Base-by-base conservation (phyloP, 1,284 basidiomycete genomes). In the Tilletia setariae region DNA sequence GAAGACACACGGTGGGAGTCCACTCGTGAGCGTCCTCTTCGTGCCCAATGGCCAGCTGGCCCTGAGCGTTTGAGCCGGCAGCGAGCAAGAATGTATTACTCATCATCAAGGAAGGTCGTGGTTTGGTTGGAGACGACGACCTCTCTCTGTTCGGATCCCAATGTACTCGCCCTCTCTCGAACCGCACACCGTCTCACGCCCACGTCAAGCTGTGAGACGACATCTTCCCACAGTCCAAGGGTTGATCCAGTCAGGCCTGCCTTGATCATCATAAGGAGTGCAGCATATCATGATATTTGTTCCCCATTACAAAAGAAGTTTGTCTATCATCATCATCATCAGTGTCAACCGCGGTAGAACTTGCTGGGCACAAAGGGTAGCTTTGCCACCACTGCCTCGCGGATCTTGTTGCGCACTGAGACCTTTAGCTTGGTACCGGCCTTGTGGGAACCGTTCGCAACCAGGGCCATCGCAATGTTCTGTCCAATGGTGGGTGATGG, bases 401-500 rank as follows among this genome's bases (percentile, higher is more conserved):
- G 85, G 76, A 86, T 80, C 84, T 91, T 91, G 67, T 88, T 89
- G 63, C 93, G 86, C 46, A 94, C 90, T 62, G 92, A 89, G 15
- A 94, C 89, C 64, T 86, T 85, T 8, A 94, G 84, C 79, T 90
- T 87, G 0, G 91, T 96, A 7, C 92, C 93, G 83, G 92, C 93
- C 85, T 94, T 97, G 85, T 97, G 93, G 83, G 87, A 88, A 0
- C 93, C 93, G 35, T 83, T 83, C 67, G 76, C 65, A 63, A 98
- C 88, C 79, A 97, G 95, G 0, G 90, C 95, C 95, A 98, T 98
- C 7, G 94, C 93, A 77, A 98, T 92, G 84, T 98, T 97, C 82
- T 90, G 89, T 2, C 89, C 89, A 1, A 94, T 85, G 1, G 93
- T 91, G 0, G 94, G 94, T 0, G 93, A 94, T 7, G 96, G 96